phyloP scores from a whole-genome alignment of 2,329 filamentous ascomycete genomes.

The Exophiala sp. region DNA sequence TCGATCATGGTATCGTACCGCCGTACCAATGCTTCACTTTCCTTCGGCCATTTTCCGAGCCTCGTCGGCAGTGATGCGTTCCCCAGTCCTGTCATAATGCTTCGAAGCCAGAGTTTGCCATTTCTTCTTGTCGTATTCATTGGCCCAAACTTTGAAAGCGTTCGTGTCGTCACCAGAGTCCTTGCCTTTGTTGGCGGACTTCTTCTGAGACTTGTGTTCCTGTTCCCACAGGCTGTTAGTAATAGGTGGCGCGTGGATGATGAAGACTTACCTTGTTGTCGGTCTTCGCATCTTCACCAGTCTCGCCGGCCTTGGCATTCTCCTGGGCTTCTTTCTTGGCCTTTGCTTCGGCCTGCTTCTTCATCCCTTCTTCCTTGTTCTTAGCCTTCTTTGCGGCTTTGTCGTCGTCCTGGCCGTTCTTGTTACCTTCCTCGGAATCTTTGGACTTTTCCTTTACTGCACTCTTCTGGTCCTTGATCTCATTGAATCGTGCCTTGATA shows the following conservation, averaged over 20 bases:
- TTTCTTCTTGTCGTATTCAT: slow-evolving; percentile 22
- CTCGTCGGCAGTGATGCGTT: slow-evolving; percentile 24
- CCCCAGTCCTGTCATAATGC: slow-evolving; percentile 28
- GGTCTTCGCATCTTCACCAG: not conserved
- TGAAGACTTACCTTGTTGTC: not conserved
- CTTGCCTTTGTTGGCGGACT: not conserved
- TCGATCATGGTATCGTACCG: too few relatives aligned
- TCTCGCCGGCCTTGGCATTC: not conserved
- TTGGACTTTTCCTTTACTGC: slow-evolving; percentile 8
- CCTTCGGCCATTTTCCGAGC: slow-evolving; percentile 23
- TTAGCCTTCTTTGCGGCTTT: slow-evolving; percentile 2
- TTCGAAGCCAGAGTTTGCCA: slow-evolving; percentile 24
- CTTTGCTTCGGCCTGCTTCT: slow-evolving; percentile 6
- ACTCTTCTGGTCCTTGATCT: slow-evolving; percentile 20
- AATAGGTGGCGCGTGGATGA: not conserved
- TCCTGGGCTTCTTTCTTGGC: slow-evolving; percentile 5
- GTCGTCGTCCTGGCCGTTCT: slow-evolving; percentile 12
- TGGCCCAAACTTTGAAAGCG: slow-evolving; percentile 9
- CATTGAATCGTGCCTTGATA: slow-evolving; percentile 24
- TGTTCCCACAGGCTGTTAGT: not conserved
- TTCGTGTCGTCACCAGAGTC: slow-evolving; percentile 9
- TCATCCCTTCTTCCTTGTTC: slow-evolving; percentile 5
- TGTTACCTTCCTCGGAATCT: slow-evolving; percentile 2
- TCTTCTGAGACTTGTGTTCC: not conserved
- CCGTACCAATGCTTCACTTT: not conserved